phyloP scores from a whole-genome alignment of 2,329 filamentous ascomycete genomes.

The Chrysosporium keratinophilum region DNA sequence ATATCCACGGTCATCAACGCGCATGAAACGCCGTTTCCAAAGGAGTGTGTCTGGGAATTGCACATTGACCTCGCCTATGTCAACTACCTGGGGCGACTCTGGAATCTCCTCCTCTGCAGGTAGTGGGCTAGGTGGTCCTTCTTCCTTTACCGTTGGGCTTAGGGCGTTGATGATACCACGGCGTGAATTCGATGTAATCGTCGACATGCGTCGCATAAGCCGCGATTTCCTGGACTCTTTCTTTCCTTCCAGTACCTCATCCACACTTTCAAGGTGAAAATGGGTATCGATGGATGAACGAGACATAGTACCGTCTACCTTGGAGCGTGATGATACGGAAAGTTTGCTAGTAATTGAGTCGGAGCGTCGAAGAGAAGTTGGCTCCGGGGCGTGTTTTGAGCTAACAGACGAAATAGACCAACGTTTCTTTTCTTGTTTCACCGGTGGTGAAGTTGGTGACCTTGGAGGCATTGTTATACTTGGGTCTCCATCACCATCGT shows the following conservation, averaged over 20 bases:
- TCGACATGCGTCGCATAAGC: conserved; percentile 58
- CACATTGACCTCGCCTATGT: conserved; percentile 84
- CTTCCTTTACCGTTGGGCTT: conserved; percentile 30
- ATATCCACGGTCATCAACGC: conserved; percentile 72
- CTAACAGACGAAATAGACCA: conserved; percentile 31
- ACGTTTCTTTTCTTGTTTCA: conserved; percentile 27
- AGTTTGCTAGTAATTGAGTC: conserved; percentile 32
- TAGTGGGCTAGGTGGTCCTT: conserved; percentile 22
- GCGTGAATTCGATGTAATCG: conserved; percentile 42
- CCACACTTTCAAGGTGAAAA: conserved; percentile 22
- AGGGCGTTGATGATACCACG: conserved; percentile 35
- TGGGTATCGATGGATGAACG: conserved; percentile 29
- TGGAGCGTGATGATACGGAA: conserved; percentile 31
- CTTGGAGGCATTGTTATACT: conserved; percentile 6
- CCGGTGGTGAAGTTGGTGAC: conserved; percentile 18
- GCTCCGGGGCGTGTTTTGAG: conserved; percentile 25
- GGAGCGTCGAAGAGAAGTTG: conserved; percentile 20
- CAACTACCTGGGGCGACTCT: conserved; percentile 45
- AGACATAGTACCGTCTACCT: conserved; percentile 25
- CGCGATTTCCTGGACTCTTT: conserved; percentile 50
- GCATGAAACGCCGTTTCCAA: conserved; percentile 88
- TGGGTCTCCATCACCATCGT: conserved; percentile 40
- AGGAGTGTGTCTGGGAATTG: conserved; percentile 93
- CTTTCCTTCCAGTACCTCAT: conserved; percentile 40
- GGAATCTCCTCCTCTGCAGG: conserved; percentile 7